Evolutionary conservation across 306 rosid genomes (phyloP), one percentile per base, ranked within the genome.

Genomic region (Heteromeles arbutifolia): DNA sequence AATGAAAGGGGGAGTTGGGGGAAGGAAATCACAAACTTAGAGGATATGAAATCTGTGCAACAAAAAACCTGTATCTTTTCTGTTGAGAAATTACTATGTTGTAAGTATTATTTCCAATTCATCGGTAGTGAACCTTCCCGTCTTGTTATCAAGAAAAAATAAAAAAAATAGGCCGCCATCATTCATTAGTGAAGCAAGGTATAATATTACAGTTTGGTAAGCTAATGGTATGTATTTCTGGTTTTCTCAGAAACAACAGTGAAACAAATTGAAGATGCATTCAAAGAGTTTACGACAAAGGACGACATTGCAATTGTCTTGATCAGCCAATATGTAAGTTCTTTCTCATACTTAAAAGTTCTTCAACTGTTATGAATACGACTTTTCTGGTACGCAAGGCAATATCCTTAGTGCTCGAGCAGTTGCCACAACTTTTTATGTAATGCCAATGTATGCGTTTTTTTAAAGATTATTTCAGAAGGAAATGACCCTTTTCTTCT

Each of bases 261-360:
- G 43, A 95, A 95, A 84, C 89, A 86, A 84, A 92, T 92, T 64
- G 99, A 95, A 88, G 99, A 95, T 75, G 93, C 97, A 67, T 95
- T 92, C 87, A 95, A 90, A 78, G 99, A 95, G 76, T 95, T 95
- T 80, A 89, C 97, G 19, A 7, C 92, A 59, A 85, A 86, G 84
- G 99, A 95, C 67, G 93, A 95, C 69, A 79, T 92, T 45, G 97
- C 99, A 8, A 82, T 92, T 72, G 92, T 95, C 81, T 78, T 92
- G 82, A 95, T 95, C 74, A 92, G 99, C 84, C 97, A 95, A 92
- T 92, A 86, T 74, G 99, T 92, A 90, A 88, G 99, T 82, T 82
- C 32, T 67, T 65, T 14, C 19, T 74, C 66, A 31, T 64, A 25
- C 59, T 7, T 12, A 12, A 29, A 75, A 29, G 45, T 57, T 56